Evolutionary conservation across 2,329 filamentous ascomycete genomes (phyloP), one percentile per base, ranked within the genome.

Genomic region (Dactylellina sp.): DNA sequence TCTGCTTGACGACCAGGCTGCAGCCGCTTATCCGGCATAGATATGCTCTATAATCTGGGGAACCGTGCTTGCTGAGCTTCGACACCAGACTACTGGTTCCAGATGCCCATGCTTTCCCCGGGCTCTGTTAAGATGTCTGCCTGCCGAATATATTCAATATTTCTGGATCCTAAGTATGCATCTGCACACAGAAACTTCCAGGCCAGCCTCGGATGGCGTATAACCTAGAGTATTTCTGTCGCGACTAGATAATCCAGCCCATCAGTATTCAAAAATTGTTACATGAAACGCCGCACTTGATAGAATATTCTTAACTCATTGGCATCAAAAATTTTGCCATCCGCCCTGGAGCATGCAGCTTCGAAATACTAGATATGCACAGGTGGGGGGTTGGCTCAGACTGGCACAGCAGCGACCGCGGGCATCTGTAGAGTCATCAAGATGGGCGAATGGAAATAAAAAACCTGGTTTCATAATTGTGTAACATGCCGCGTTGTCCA

Each of bases 271-370:
- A 42, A 18, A 42, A 42, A n/a, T 9, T 9, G 9, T 32, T 50
- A 12, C n/a, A 28, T 4, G n/a, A 9, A 50, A 50, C 20, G 2
- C 22, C 32, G 18, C 37, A 5, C 52, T 16, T 9, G 9, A 9
- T 25, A 25, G 7, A 35, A 47, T 52, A 6, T n/a, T 50, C 39
- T 57, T 20, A 28, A 35, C 35, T 39, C 32, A 53, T 16, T 20
- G 44, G 14, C 32, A 52, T 16, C 46, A 11, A 40, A 60, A 60
- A 46, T 40, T 35, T 53, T 44, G 4, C 53, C 44, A 35, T 68
- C 9, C 28, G 53, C 61, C 50, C 39, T 59, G 63, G 44, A 68
- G 39, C n/a, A 46, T 68, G 63, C 63, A 57, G 12, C 50, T 39
- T 40, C 12, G 24, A 40, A n/a, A 14, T n/a, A 22, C 40, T 20